A percentile compares a stretch with the other conserved stretches of the same genome.
Conservation (phyloP, 805 yeast genomes). For the Ogataea salicorniae region DNA sequence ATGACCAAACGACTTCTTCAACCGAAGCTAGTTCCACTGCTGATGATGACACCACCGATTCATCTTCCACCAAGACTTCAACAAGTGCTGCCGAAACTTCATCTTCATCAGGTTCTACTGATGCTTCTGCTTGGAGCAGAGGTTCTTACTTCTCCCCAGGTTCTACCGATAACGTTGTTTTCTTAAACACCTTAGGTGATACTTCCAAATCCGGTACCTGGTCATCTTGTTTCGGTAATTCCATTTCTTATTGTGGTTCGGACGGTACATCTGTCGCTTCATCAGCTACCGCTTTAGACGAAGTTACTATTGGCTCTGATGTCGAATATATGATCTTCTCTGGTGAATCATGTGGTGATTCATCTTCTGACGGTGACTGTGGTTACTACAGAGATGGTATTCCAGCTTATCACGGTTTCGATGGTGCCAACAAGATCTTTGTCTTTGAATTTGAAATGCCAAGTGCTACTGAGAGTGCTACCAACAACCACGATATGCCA, state of each 20-base stretch:
- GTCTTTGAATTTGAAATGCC: conserved; percentile 96
- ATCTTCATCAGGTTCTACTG: conserved; percentile 5
- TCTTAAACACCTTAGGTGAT: conserved; percentile 88
- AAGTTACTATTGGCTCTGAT: conserved; percentile 65
- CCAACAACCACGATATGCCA: conserved; percentile 87
- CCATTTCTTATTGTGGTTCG: conserved; percentile 75
- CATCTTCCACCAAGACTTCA: conserved; percentile 38
- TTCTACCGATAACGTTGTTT: conserved; percentile 62
- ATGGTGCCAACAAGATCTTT: conserved; percentile 78
- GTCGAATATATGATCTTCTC: conserved; percentile 81
- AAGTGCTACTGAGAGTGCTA: conserved; percentile 39
- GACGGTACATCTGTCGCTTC: conserved; percentile 75
- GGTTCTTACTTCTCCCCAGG: conserved; percentile 63
- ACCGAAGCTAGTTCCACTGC: conserved; percentile 17
- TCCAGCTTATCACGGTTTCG: conserved; percentile 84
- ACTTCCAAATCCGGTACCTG: conserved; percentile 80
- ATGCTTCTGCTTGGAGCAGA: conserved; percentile 61
- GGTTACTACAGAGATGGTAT: conserved; percentile 82
- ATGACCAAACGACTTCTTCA: conserved; percentile 6
- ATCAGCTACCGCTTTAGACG: conserved; percentile 60
- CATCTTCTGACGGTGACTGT: conserved; percentile 44
- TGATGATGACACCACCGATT: conserved; percentile 30
- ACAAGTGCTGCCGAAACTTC: conserved; percentile 22
- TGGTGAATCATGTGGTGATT: conserved; percentile 49
- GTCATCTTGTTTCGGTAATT: conserved; percentile 85